Conservation (phyloP, 169 alveolate genomes). For the Cryptosporidium muris region DNA sequence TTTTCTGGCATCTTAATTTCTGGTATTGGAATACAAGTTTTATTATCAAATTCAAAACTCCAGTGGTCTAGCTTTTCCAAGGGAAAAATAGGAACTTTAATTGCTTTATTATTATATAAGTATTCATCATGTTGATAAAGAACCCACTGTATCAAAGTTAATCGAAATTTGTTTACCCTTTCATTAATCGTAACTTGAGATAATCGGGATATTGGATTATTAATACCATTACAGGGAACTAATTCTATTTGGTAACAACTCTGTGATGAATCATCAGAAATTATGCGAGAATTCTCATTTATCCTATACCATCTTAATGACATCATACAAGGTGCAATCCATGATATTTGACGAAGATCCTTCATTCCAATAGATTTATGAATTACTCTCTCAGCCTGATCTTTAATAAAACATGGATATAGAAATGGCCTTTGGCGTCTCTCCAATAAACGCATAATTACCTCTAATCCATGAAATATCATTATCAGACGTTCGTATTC, state of each 20-base stretch:
- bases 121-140: conserved; percentile 27
- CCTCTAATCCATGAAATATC: conserved; percentile 53
- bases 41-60: conserved; percentile 37
- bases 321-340: conserved; percentile 65
- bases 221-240: conserved; percentile 18
- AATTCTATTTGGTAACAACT: conserved; percentile 10
- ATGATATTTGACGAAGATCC: conserved; percentile 24
- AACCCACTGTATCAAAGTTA: conserved; percentile 11
- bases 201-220: conserved; percentile 33
- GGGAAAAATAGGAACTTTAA: conserved; percentile 1
- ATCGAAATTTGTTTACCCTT: conserved; percentile 36
- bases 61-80: conserved; percentile 17
- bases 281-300: conserved; percentile 13
- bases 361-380: conserved; percentile 34
- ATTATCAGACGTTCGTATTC: conserved; percentile 46
- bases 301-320: conserved; percentile 48
- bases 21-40: conserved; percentile 46
- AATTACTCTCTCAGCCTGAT: conserved; percentile 49
- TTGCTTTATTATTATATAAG: conserved; percentile 4
- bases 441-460: conserved; percentile 53
- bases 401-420: conserved; percentile 43
- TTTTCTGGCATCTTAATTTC: conserved; percentile 23
- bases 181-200: conserved; percentile 49
- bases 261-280: background rate
- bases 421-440: conserved; percentile 68